A percentile compares a stretch with the other conserved stretches of the same genome.
Conservation (phyloP, 768 basidiomycete species). For the Tylopilus cervinicoccineus region DNA sequence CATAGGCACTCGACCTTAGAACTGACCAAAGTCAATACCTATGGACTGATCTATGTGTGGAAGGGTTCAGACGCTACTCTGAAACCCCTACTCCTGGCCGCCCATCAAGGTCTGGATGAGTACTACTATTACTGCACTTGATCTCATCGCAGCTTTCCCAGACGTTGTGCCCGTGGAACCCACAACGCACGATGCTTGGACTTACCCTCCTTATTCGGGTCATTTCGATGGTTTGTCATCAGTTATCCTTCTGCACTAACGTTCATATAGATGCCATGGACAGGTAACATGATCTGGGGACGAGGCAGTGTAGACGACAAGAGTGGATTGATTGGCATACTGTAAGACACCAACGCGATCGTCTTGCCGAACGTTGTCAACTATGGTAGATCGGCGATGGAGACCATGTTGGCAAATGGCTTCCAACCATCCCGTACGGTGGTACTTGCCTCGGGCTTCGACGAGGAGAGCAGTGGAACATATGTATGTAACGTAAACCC, state of each 20-base stretch:
- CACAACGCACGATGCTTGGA: constrained; percentile 53
- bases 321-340: constrained; percentile 61
- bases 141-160: constrained; percentile 16
- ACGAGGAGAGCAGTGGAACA: constrained; percentile 63
- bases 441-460: constrained; percentile 67
- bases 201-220: constrained; percentile 60
- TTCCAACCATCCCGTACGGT: constrained; percentile 63
- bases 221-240: constrained; percentile 45
- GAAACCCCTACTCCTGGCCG: constrained; percentile 55
- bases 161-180: constrained; percentile 70
- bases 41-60: constrained; percentile 59
- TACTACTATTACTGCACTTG: not conserved
- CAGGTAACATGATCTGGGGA: constrained; percentile 44
- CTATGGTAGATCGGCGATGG: constrained; percentile 45
- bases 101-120: constrained; percentile 45
- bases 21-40: constrained; percentile 58
- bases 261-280: not conserved
- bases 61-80: constrained; percentile 43
- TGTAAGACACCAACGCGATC: constrained; percentile 35
- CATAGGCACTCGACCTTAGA: constrained; percentile 45
- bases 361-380: not conserved
- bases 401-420: constrained; percentile 57
- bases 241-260: not conserved
- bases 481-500: constrained; percentile 34
- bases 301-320: constrained; percentile 56